Conservation (phyloP, 768 basidiomycete species). For the Stropharia rugosoannulata region DNA sequence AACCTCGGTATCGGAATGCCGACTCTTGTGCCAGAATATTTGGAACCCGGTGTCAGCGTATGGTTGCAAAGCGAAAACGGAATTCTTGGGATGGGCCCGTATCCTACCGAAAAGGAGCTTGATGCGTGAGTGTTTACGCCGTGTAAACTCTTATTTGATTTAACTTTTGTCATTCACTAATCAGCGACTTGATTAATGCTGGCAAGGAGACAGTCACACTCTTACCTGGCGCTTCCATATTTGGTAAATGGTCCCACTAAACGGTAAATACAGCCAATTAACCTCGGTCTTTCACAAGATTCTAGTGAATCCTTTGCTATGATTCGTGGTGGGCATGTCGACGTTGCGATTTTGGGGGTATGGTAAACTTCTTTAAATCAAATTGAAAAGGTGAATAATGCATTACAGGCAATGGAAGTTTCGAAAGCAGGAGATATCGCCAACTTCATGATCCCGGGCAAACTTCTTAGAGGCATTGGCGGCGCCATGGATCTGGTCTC, state of each 20-base stretch:
- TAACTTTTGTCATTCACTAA: constrained; percentile 2
- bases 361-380: constrained; percentile 25
- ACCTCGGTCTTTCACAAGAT: constrained; percentile 40
- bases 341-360: constrained; percentile 91
- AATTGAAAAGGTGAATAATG: not conserved
- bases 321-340: constrained; percentile 96
- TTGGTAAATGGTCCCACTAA: constrained; percentile 53
- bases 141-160: not conserved
- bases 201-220: constrained; percentile 95
- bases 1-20: constrained; percentile 93
- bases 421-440: constrained; percentile 92
- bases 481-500: constrained; percentile 97
- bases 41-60: constrained; percentile 73
- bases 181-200: constrained; percentile 88
- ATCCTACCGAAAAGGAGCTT: constrained; percentile 75
- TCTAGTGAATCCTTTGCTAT: constrained; percentile 94
- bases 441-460: constrained; percentile 98
- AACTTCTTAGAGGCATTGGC: constrained; percentile 92
- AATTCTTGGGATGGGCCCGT: constrained; percentile 88
- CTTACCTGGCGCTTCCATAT: constrained; percentile 87
- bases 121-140: constrained; percentile 61
- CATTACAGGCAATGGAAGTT: constrained; percentile 85
- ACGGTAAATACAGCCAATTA: not conserved
- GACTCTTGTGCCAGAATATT: constrained; percentile 80
- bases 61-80: constrained; percentile 94